Percentiles rank a stretch among this genome's conserved stretches.
phyloP scores from a whole-genome alignment of 140 eudicot genomes.

The Flaveria floridana region DNA sequence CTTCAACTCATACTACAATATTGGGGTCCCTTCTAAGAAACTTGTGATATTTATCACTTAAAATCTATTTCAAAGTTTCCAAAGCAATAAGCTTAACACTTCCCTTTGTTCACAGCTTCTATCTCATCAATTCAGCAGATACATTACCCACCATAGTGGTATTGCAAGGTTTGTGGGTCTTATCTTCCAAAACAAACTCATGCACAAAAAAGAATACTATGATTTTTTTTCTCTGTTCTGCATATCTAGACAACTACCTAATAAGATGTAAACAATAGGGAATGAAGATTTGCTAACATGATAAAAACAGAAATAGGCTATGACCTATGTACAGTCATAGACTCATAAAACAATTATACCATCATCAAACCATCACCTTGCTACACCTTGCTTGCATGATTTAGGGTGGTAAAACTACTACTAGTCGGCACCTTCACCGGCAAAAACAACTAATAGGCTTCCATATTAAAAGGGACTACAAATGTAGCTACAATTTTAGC shows the following conservation, averaged over 20 bases:
- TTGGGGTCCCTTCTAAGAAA: not conserved
- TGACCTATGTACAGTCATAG: not conserved
- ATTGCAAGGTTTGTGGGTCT: constrained; percentile 9
- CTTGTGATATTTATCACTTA: not conserved
- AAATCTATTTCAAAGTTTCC: not conserved
- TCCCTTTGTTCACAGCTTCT: not conserved
- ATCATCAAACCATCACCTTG: not conserved
- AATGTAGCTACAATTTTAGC: not conserved
- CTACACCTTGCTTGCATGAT: constrained; percentile 14
- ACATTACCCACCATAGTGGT: not conserved
- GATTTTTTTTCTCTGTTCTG: not conserved
- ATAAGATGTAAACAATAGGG: not conserved
- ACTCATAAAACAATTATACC: not conserved
- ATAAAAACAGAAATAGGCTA: not conserved
- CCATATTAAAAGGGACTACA: not conserved
- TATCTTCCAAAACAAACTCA: not conserved
- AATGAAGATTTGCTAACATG: not conserved
- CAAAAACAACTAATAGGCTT: not conserved
- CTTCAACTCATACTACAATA: not conserved
- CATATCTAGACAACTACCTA: not conserved
- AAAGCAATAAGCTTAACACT: not conserved
- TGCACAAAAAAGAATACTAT: not conserved
- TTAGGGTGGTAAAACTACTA: not conserved
- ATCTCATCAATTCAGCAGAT: not conserved
- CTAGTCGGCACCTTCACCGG: not conserved